These are phyloP conservation scores for Magnolia officinalis DNA, from an alignment of 164 flowering plant species.

Conservation along the genomic window DNA sequence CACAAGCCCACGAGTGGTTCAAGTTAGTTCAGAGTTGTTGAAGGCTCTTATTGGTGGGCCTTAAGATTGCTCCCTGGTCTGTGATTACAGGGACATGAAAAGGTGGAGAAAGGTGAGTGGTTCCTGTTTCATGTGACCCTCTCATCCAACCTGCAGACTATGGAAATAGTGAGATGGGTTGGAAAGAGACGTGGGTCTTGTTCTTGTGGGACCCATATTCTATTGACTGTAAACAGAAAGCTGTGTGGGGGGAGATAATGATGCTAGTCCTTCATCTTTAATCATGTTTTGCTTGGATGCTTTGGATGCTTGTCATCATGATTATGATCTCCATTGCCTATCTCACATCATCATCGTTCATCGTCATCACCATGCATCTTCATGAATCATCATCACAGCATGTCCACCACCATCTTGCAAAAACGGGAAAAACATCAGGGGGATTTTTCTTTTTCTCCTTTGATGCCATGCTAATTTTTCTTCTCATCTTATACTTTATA, in stretches of 20 bases:
- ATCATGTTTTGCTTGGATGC: not conserved
- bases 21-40: not conserved
- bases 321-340: not conserved
- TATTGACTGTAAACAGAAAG: not conserved
- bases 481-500: too few relatives aligned
- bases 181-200: not conserved
- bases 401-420: too few relatives aligned
- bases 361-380: not conserved
- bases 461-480: too few relatives aligned
- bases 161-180: not conserved
- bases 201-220: not conserved
- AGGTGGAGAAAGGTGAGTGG: conserved; percentile 1
- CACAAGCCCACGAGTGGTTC: not conserved
- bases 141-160: not conserved
- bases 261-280: not conserved
- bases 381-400: too few relatives aligned
- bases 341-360: not conserved
- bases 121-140: not conserved
- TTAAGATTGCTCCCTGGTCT: not conserved
- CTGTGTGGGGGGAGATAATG: not conserved
- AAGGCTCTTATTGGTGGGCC: not conserved
- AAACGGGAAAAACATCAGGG: too few relatives aligned
- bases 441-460: too few relatives aligned
- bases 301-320: not conserved
- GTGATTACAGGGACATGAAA: not conserved